Percentiles rank a stretch among this genome's conserved stretches.
These are phyloP conservation scores for Alternaria triticina DNA, from an alignment of 2,329 filamentous ascomycete species.

Conservation along the genomic window DNA sequence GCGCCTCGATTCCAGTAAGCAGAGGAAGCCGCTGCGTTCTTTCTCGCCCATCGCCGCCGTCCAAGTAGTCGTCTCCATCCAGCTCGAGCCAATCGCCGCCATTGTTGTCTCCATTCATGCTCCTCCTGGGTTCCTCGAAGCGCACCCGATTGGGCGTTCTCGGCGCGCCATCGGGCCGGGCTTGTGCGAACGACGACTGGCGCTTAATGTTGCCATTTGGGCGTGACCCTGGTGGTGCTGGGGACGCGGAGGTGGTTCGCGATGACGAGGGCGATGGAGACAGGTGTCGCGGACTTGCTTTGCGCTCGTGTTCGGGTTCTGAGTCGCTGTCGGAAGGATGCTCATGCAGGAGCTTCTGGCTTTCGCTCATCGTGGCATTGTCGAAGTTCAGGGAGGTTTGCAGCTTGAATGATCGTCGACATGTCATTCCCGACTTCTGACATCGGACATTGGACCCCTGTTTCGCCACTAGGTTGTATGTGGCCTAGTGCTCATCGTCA, in stretches of 20 bases:
- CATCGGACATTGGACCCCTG: slow-evolving; percentile 19
- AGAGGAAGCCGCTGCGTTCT: slow-evolving; percentile 68
- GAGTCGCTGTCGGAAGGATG: slow-evolving; percentile 40
- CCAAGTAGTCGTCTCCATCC: slow-evolving; percentile 68
- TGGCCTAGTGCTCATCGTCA: background rate
- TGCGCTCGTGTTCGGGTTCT: slow-evolving; percentile 27
- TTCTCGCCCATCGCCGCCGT: slow-evolving; percentile 46
- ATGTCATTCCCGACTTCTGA: slow-evolving; percentile 9
- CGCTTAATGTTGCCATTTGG: slow-evolving; percentile 40
- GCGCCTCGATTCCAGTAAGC: slow-evolving; percentile 82
- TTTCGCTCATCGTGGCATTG: slow-evolving; percentile 50
- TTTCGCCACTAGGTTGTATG: slow-evolving; percentile 1
- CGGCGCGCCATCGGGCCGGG: slow-evolving; percentile 59
- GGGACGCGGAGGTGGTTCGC: slow-evolving; percentile 38
- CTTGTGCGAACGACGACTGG: slow-evolving; percentile 56
- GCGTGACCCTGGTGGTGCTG: slow-evolving; percentile 31
- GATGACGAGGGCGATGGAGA: slow-evolving; percentile 39
- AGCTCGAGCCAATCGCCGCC: slow-evolving; percentile 56
- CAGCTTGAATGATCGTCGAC: background rate
- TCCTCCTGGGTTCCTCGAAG: slow-evolving; percentile 62
- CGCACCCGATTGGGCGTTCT: slow-evolving; percentile 75
- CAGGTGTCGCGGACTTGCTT: slow-evolving; percentile 24
- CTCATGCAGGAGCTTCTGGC: slow-evolving; percentile 47
- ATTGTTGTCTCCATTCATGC: slow-evolving; percentile 41
- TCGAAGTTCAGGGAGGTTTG: slow-evolving; percentile 15